Conservation (phyloP, 306 rosid genomes). For the Hylodesmum podocarpum region DNA sequence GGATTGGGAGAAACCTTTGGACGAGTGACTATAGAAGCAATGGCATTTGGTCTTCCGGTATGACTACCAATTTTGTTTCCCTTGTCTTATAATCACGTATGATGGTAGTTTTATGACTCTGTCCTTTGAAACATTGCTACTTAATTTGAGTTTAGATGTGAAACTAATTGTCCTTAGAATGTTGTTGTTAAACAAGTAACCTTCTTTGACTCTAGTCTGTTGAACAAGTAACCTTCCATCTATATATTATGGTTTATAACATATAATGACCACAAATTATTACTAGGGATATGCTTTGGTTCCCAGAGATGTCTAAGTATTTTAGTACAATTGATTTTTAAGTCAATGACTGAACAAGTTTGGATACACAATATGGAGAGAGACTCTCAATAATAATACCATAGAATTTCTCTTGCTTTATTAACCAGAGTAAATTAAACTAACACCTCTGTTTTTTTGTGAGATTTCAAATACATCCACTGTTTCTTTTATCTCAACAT, state of each 20-base stretch:
- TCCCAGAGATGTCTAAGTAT: too few relatives aligned
- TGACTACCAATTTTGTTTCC: slow-evolving; percentile 19
- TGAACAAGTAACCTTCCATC: background rate
- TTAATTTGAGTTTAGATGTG: background rate
- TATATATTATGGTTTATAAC: background rate
- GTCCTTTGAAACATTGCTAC: background rate
- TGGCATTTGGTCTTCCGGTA: slow-evolving; percentile 98
- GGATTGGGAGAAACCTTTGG: slow-evolving; percentile 97
- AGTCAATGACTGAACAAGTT: too few relatives aligned
- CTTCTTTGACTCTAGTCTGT: background rate
- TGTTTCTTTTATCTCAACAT: too few relatives aligned
- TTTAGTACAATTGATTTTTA: too few relatives aligned
- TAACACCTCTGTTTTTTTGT: too few relatives aligned
- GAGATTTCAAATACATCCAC: too few relatives aligned
- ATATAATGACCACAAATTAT: background rate
- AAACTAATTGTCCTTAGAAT: background rate
- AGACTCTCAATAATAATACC: too few relatives aligned
- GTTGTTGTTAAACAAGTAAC: background rate
- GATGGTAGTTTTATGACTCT: slow-evolving; percentile 2
- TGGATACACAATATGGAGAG: too few relatives aligned
- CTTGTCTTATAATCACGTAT: background rate
- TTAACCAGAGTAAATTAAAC: too few relatives aligned
- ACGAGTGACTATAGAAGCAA: slow-evolving; percentile 91
- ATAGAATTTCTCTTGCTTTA: too few relatives aligned
- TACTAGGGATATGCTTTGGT: too few relatives aligned